A percentile compares a stretch with the other conserved stretches of the same genome.
These are phyloP conservation scores for Clitocybe nebularis DNA, from an alignment of 1,284 basidiomycete genomes.

Conservation along the genomic window DNA sequence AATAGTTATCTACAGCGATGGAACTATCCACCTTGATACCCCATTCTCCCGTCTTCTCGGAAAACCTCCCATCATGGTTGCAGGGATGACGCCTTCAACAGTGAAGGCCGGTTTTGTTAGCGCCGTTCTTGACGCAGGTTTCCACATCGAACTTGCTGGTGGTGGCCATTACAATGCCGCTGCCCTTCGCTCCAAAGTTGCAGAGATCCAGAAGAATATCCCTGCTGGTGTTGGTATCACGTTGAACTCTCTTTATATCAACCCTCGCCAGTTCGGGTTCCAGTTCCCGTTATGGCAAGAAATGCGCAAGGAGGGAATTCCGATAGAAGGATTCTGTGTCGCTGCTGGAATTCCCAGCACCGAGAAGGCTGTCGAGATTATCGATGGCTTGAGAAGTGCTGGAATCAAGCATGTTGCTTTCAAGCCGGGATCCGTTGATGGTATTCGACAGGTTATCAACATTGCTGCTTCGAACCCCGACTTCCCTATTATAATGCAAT, in stretches of 20 bases:
- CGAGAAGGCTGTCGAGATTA: constrained; percentile 94
- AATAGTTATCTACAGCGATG: constrained; percentile 56
- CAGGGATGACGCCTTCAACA: constrained; percentile 96
- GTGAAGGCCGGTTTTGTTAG: constrained; percentile 91
- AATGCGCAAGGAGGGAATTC: constrained; percentile 93
- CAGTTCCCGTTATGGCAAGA: constrained; percentile 97
- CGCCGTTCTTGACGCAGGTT: constrained; percentile 90
- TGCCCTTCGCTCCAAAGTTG: constrained; percentile 85
- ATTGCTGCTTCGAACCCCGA: constrained; percentile 94
- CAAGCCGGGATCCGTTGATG: constrained; percentile 97
- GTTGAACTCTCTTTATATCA: constrained; percentile 96
- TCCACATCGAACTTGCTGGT: constrained; percentile 95
- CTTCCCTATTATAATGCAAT: constrained; percentile 98
- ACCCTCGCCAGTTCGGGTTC: constrained; percentile 95
- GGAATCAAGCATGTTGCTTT: constrained; percentile 95
- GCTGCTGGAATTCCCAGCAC: constrained; percentile 93
- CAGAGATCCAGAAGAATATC: constrained; percentile 82
- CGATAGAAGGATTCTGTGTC: constrained; percentile 96
- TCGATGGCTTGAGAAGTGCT: constrained; percentile 67
- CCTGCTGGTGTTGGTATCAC: constrained; percentile 89
- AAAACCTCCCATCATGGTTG: constrained; percentile 97
- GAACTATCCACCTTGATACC: constrained; percentile 89
- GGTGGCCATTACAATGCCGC: constrained; percentile 94
- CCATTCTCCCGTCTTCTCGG: constrained; percentile 93
- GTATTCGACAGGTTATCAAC: constrained; percentile 94